Conservation (phyloP, 1,284 basidiomycete species). For the Malassezia psittaci region DNA sequence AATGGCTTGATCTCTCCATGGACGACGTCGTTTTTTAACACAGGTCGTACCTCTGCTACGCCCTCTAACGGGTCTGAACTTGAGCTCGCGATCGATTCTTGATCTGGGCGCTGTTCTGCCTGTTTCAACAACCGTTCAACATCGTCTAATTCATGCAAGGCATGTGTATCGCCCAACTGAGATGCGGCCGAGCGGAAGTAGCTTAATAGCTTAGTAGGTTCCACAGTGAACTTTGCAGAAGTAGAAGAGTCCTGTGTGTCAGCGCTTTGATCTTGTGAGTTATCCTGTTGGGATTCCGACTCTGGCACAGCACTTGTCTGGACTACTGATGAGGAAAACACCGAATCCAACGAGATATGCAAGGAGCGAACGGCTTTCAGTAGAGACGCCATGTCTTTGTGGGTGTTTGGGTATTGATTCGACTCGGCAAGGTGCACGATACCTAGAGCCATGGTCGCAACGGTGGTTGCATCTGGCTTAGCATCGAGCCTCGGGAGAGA, state of each 20-base stretch:
- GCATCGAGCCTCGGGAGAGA: slow-evolving; percentile 20
- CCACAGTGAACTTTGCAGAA: not conserved
- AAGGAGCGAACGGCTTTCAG: slow-evolving; percentile 10
- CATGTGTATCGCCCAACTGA: slow-evolving; percentile 22
- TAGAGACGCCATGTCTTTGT: slow-evolving; percentile 19
- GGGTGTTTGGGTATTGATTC: slow-evolving; percentile 22
- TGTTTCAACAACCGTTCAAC: slow-evolving; percentile 20
- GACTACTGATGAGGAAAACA: slow-evolving; percentile 31
- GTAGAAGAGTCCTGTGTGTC: not conserved
- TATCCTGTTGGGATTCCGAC: not conserved
- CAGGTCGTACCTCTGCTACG: slow-evolving; percentile 29
- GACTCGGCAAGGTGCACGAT: slow-evolving; percentile 26
- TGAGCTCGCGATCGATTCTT: not conserved
- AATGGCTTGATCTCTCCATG: slow-evolving; percentile 28
- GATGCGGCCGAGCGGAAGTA: slow-evolving; percentile 22
- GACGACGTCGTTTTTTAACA: slow-evolving; percentile 19
- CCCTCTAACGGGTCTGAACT: slow-evolving; percentile 9
- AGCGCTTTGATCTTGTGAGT: not conserved
- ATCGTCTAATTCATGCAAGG: slow-evolving; percentile 28
- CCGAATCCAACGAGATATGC: slow-evolving; percentile 24
- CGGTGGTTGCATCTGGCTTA: slow-evolving; percentile 26
- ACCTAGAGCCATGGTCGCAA: slow-evolving; percentile 33
- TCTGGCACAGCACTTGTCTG: slow-evolving; percentile 9
- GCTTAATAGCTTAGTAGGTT: slow-evolving; percentile 16
- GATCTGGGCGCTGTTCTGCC: slow-evolving; percentile 6